phyloP scores from a whole-genome alignment of 305 asterid genomes.

The Fraxinus albicans region DNA sequence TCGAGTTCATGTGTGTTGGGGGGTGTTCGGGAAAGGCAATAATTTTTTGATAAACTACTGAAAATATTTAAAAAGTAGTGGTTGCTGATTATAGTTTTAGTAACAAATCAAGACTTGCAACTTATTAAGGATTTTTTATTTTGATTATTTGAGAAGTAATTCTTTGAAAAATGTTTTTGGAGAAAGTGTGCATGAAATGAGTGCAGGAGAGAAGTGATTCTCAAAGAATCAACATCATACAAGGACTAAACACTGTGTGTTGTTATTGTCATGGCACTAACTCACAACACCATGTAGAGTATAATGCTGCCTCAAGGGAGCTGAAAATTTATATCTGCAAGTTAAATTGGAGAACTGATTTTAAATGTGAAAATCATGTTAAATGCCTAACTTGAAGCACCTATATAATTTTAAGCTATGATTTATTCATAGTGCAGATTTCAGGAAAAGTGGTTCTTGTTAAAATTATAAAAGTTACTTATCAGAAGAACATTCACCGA shows the following conservation, averaged over 20 bases:
- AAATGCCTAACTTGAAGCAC: not conserved
- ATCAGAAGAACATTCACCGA: not conserved
- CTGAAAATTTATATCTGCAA: not conserved
- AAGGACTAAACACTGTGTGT: not conserved
- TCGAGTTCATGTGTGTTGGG: not conserved
- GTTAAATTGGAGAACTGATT: not conserved
- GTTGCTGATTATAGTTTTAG: not conserved
- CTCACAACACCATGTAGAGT: not conserved
- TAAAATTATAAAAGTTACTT: not conserved
- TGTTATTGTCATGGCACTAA: not conserved
- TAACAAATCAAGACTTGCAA: not conserved
- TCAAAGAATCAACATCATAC: not conserved
- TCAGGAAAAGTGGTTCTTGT: not conserved
- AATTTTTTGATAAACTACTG: not conserved
- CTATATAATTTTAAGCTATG: not conserved
- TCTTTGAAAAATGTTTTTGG: not conserved
- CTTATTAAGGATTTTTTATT: not conserved
- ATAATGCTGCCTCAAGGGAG: not conserved
- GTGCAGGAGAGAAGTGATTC: not conserved
- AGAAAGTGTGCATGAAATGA: not conserved
- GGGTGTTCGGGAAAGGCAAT: not conserved
- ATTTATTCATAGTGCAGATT: not conserved
- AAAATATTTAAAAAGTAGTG: not conserved
- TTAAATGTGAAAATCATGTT: not conserved
- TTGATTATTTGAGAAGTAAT: not conserved